A percentile compares a stretch with the other conserved stretches of the same genome.
phyloP scores from a whole-genome alignment of 2,329 filamentous ascomycete genomes.

The Aureobasidium sp. region DNA sequence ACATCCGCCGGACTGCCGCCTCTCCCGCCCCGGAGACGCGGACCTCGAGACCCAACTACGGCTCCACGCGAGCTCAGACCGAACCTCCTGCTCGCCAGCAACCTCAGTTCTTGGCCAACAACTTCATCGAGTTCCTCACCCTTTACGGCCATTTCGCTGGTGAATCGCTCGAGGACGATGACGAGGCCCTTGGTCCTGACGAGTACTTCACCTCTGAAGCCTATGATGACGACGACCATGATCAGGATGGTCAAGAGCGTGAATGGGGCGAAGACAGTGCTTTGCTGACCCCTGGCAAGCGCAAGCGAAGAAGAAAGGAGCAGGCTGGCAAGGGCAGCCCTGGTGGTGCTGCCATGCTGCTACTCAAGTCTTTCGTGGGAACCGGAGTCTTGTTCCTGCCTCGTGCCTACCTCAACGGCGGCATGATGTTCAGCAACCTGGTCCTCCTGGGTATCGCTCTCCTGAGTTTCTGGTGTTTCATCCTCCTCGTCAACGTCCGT shows the following conservation, averaged over 20 bases:
- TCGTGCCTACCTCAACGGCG: constrained; percentile 87
- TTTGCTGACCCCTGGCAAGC: constrained; percentile 59
- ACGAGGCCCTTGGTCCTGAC: constrained; percentile 75
- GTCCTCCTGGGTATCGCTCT: constrained; percentile 78
- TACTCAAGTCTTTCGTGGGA: constrained; percentile 96
- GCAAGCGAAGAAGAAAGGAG: constrained; percentile 66
- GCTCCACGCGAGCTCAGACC: constrained; percentile 15
- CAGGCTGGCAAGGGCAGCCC: constrained; percentile 70
- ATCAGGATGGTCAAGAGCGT: constrained; percentile 47
- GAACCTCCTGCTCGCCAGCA: constrained; percentile 27
- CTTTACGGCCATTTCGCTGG: constrained; percentile 97
- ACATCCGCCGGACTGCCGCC: constrained; percentile 64
- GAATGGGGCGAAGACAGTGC: constrained; percentile 85
- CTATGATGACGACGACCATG: constrained; percentile 44
- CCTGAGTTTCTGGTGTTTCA: constrained; percentile 95
- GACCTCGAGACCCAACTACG: constrained; percentile 28
- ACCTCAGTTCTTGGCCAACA: constrained; percentile 70
- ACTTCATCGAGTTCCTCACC: constrained; percentile 90
- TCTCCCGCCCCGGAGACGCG: constrained; percentile 40
- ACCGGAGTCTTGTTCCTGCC: constrained; percentile 92
- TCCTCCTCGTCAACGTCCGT: constrained; percentile 79
- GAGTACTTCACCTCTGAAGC: constrained; percentile 84
- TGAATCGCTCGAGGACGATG: constrained; percentile 93
- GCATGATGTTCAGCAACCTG: constrained; percentile 92
- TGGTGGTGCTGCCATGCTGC: constrained; percentile 68